Evolutionary conservation across 805 yeast genomes (phyloP), one percentile per base, ranked within the genome.

Genomic region (Yarrowia osloensis): DNA sequence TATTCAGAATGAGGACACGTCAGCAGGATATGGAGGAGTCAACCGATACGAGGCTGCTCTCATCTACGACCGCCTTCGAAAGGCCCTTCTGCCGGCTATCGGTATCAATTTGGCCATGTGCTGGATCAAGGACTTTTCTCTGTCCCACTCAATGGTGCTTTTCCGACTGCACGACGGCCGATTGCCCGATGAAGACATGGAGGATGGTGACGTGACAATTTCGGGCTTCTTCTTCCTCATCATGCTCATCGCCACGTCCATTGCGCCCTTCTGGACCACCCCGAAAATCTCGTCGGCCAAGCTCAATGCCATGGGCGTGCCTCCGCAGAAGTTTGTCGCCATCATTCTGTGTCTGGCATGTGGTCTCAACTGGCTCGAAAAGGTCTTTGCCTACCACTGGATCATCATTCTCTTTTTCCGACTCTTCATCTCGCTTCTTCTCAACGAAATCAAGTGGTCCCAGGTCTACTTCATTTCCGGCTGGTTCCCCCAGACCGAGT

Each of bases 71-170:
- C 40, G 54, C 0, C 66, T 61, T 31, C 26, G 42, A 46, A 17
- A 8, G 8, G 54, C 54, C 1, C 33, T 61, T 15, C 54, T 44
- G 2, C 54, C 54, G 2, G 54, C 66, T 15, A 46, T 61, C 35
- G 54, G 54, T 2, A 21, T 46, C 33, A 61, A 61, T 13, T 29
- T 61, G n/a, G 66, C 66, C 54, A 61, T 61, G 54, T 61, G 66
- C 11, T 46, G 54, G 66, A 61, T 61, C 66, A 46, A 44, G 66
- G 66, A 46, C 54, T 61, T 61, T 31, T 61, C 66, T 15, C 42
- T 44, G 26, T 44, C 52, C 22, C 52, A 44, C 9, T 44, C 66
- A n/a, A 44, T 61, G 54, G 31, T 61, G 15, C 54, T 61, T 7
- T 61, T 61, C 26, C 54, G 42, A 5, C n/a, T 61, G 17, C 49